These are phyloP conservation scores for Plantago major DNA, from an alignment of 257 asterid genomes.

Conservation along the genomic window DNA sequence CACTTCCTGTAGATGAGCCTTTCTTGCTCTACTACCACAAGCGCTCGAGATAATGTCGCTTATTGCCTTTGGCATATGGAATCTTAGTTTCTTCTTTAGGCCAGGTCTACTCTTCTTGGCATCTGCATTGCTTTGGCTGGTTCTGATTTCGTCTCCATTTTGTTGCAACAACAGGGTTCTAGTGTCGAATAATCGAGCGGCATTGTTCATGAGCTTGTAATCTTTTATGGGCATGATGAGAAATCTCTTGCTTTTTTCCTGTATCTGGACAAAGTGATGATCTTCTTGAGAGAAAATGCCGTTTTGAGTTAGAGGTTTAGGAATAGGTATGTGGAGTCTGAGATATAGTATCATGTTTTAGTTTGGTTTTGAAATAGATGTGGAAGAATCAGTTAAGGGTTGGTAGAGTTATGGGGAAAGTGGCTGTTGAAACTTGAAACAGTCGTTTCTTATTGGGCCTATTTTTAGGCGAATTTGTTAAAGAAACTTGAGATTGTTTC, in stretches of 20 bases:
- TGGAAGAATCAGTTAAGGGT: constrained; percentile 20
- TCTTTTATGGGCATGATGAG: neutral
- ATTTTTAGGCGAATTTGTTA: constrained; percentile 26
- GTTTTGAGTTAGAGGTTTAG: constrained; percentile 7
- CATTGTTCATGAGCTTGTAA: neutral
- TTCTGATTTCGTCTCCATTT: neutral
- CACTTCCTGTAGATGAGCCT: neutral
- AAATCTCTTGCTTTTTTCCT: neutral
- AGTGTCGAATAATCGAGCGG: neutral
- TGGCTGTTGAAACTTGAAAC: constrained; percentile 20
- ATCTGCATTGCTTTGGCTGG: constrained; percentile 11
- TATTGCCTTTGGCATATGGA: constrained; percentile 18
- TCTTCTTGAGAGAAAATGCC: neutral
- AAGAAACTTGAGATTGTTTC: neutral
- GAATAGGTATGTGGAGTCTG: neutral
- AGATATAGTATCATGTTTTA: neutral
- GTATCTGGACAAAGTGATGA: neutral
- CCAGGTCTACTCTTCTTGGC: neutral
- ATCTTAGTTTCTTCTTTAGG: constrained; percentile 10
- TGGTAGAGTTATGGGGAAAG: constrained; percentile 21
- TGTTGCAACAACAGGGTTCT: neutral
- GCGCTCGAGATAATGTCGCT: constrained; percentile 26
- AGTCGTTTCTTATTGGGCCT: constrained; percentile 16
- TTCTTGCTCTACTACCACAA: constrained; percentile 24
- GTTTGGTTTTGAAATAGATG: neutral